phyloP scores from a whole-genome alignment of 73 alveolate species.

The Uronychia binucleata region DNA sequence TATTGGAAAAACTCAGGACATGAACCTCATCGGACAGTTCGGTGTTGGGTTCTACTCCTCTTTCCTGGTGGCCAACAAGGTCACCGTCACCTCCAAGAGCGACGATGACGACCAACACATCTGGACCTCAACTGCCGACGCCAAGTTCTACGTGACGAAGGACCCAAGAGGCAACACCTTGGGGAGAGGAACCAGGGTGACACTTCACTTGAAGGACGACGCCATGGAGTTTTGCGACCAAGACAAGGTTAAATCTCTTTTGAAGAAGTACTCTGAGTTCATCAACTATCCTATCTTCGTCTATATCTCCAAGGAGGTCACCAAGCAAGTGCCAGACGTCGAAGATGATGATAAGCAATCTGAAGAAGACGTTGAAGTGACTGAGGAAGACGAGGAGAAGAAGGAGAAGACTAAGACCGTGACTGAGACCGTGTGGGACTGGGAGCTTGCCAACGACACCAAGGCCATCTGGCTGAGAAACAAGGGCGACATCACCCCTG shows the following conservation, averaged over 20 bases:
- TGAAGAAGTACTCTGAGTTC: slow-evolving; percentile 98
- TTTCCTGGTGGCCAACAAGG: slow-evolving; percentile 98
- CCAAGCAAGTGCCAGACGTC: slow-evolving; percentile 75
- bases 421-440: slow-evolving; percentile 90
- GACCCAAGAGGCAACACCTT: slow-evolving; percentile 99
- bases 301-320: slow-evolving; percentile 88
- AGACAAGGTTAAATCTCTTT: slow-evolving; percentile 88
- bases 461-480: slow-evolving; percentile 99
- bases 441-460: slow-evolving; percentile 96
- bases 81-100: slow-evolving; percentile 96
- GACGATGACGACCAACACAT: slow-evolving; percentile 98
- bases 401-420: slow-evolving; percentile 69
- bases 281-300: slow-evolving; percentile 98
- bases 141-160: slow-evolving; percentile 90
- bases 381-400: slow-evolving; percentile 86
- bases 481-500: slow-evolving; percentile 94
- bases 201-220: slow-evolving; percentile 98
- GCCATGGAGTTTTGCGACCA: slow-evolving; percentile 98
- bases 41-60: slow-evolving; percentile 99
- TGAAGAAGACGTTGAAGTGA: slow-evolving; percentile 89
- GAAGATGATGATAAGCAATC: slow-evolving; percentile 80
- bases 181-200: slow-evolving; percentile 98
- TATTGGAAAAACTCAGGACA: slow-evolving; percentile 88
- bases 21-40: slow-evolving; percentile 98
- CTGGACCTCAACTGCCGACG: slow-evolving; percentile 98